Percentiles rank a stretch among this genome's conserved stretches.
Conservation (phyloP, 176 grass and related monocot species). For the Hyparrhenia diplandra region DNA sequence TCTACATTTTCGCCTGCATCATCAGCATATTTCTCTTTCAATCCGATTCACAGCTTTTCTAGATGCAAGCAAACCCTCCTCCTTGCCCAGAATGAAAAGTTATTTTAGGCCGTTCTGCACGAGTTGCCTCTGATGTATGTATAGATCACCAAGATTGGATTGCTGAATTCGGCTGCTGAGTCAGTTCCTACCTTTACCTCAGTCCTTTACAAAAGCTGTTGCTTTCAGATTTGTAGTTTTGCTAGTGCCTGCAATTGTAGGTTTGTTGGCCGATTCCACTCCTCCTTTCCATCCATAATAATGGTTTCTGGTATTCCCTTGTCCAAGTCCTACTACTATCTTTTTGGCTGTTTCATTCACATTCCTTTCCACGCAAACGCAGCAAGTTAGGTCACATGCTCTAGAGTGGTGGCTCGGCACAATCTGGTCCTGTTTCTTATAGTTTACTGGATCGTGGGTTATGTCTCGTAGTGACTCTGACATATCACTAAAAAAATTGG, state of each 20-base stretch:
- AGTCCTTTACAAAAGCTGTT: neutral
- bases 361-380: conserved; percentile 40
- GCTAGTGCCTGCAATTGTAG: conserved; percentile 21
- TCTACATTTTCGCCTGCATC: neutral
- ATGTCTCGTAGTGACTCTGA: neutral
- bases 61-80: neutral
- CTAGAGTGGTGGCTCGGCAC: neutral
- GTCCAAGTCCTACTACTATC: neutral
- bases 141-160: neutral
- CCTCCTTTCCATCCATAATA: too few species aligned
- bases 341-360: conserved; percentile 24
- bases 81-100: neutral
- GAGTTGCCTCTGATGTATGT: neutral
- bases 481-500: neutral
- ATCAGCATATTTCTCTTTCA: neutral
- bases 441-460: conserved; percentile 26
- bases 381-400: conserved; percentile 17
- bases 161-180: conserved; percentile 18
- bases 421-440: conserved; percentile 21
- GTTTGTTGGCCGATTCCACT: conserved; percentile 3
- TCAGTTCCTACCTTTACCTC: neutral
- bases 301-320: conserved; percentile 9
- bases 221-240: conserved; percentile 35
- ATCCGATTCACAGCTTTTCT: neutral
- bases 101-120: conserved; percentile 1